Base-by-base conservation (phyloP, 257 asterid species). In the Nemophila menziesii region DNA sequence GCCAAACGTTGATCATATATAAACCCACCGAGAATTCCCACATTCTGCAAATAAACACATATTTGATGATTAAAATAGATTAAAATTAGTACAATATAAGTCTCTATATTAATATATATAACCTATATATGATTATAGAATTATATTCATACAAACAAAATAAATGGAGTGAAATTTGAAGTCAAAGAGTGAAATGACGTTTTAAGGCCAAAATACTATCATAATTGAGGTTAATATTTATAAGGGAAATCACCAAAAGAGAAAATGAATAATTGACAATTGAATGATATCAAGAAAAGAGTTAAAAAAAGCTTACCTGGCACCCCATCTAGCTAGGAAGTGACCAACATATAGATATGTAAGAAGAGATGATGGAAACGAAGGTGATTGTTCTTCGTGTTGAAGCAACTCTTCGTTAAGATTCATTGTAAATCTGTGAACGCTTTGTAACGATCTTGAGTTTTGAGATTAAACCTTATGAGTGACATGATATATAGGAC, bases 1-100 rank as follows among this genome's bases (percentile, higher is more conserved):
- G 95, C 93, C 92, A 84, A 16, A 89, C 63, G 42, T 73, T 70
- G 68, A 89, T 89, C 97, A 84, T 89, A 71, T 89, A 84, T 39
- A 89, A 51, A 45, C 79, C 95, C 11, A 89, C 90, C 0, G 95
- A 89, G 71, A 89, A 89, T 55, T 89, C 95, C 97, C 97, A 89
- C 95, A 89, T 84, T 71, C 97, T 89, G 74, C 39, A 40, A 29
- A 10, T 13, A 29, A 29, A 29, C 12, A 29, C 12, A 29, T 2
- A 29, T 29, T 29, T 29, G n/a, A n/a, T n/a, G n/a, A n/a, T n/a
- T n/a, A n/a, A n/a, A n/a, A n/a, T n/a, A n/a, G n/a, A n/a, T n/a
- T n/a, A n/a, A n/a, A n/a, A n/a, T n/a, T n/a, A n/a, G n/a, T n/a
- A n/a, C n/a, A n/a, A n/a, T n/a, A n/a, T n/a, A n/a, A n/a, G n/a